Evolutionary conservation across 108 stramenopile species (phyloP).

Genomic region (Cyclotella choctawhatcheeana): DNA sequence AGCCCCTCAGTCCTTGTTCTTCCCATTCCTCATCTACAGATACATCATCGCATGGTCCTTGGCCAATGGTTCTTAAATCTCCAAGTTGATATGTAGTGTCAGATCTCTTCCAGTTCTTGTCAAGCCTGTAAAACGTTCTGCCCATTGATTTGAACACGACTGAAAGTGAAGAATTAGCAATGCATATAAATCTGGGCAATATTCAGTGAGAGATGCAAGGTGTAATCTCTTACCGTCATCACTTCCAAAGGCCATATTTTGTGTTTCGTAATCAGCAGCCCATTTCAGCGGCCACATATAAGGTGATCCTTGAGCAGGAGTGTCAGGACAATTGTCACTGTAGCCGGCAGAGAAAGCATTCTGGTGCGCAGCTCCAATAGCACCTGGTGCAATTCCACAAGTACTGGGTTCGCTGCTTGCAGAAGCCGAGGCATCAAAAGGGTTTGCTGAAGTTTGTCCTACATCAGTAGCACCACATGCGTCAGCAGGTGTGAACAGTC

Average conservation of each 20-base stretch:
- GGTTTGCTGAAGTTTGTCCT: not conserved
- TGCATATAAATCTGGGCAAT: not conserved
- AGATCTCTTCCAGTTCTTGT: conserved; percentile 63
- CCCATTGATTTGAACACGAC: conserved; percentile 32
- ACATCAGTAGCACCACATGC: not conserved
- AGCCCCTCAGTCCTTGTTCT: conserved; percentile 27
- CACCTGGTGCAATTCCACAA: conserved; percentile 38
- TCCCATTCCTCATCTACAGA: conserved; percentile 30
- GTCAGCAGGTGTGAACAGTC: not conserved
- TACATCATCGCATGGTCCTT: conserved; percentile 52
- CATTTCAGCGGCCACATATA: conserved; percentile 66
- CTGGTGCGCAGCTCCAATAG: conserved; percentile 64
- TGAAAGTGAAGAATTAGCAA: not conserved
- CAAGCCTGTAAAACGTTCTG: conserved; percentile 52
- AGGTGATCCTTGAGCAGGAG: conserved; percentile 55
- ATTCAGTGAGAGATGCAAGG: too few relatives aligned
- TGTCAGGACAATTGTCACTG: conserved; percentile 33
- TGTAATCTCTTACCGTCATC: conserved; percentile 35
- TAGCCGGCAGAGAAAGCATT: conserved; percentile 43
- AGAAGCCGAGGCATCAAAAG: not conserved
- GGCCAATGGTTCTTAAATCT: conserved; percentile 41
- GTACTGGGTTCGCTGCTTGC: not conserved
- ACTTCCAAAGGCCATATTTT: conserved; percentile 46
- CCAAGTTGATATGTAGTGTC: conserved; percentile 50
- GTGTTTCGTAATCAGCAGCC: conserved; percentile 46